Conservation (phyloP, 768 basidiomycete species). For the Postia placenta region DNA sequence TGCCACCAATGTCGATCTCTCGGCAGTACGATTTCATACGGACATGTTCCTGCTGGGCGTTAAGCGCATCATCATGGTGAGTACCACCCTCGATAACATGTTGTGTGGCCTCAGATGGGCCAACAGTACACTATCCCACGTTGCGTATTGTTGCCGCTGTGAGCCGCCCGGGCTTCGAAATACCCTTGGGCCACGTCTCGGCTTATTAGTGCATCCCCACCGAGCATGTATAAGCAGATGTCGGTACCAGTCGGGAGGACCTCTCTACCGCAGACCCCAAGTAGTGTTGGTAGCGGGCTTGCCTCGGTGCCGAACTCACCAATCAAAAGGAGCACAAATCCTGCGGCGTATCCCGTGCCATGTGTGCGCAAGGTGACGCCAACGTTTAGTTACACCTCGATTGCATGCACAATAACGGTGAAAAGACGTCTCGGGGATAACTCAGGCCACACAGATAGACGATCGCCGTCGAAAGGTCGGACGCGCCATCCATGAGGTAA, state of each 20-base stretch:
- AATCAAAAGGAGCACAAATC: slow-evolving; percentile 2
- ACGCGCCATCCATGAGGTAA: too few relatives aligned
- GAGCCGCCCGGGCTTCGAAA: slow-evolving; percentile 57
- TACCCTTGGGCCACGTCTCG: slow-evolving; percentile 80
- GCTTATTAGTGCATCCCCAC: slow-evolving; percentile 73
- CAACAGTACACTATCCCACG: slow-evolving; percentile 91
- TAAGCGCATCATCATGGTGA: slow-evolving; percentile 83
- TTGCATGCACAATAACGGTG: neutral
- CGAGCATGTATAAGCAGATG: slow-evolving; percentile 41
- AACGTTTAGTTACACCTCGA: slow-evolving; percentile 27
- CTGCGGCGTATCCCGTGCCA: slow-evolving; percentile 1
- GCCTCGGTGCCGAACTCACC: slow-evolving; percentile 6
- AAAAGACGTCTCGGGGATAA: neutral
- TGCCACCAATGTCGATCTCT: slow-evolving; percentile 68
- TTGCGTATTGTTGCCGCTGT: slow-evolving; percentile 80
- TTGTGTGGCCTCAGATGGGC: slow-evolving; percentile 54
- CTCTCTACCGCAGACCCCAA: slow-evolving; percentile 1
- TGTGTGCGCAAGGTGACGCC: slow-evolving; percentile 17
- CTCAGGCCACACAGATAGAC: neutral
- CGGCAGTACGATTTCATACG: slow-evolving; percentile 75
- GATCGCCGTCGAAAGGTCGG: neutral
- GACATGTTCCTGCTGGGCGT: slow-evolving; percentile 90
- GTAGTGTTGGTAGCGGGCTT: slow-evolving; percentile 2
- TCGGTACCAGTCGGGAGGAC: too few relatives aligned
- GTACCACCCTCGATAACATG: slow-evolving; percentile 24